A percentile compares a stretch with the other conserved stretches of the same genome.
Evolutionary conservation across 768 basidiomycete genomes (phyloP).

Genomic region (Tricholoma furcatifolium): DNA sequence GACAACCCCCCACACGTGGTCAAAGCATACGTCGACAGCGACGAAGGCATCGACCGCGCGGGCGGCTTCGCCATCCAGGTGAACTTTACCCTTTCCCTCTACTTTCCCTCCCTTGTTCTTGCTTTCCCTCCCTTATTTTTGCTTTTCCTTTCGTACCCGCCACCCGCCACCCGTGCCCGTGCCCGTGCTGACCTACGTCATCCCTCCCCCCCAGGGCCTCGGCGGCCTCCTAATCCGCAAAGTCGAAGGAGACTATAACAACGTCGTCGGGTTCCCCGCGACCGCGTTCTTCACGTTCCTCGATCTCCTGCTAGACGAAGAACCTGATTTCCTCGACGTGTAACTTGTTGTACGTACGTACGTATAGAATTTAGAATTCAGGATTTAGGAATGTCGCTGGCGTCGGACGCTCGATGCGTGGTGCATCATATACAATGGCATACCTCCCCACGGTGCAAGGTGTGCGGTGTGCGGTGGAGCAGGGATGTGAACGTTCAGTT

Average conservation of each 20-base stretch:
- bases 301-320: constrained; percentile 70
- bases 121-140: no score
- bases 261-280: constrained; percentile 91
- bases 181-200: not conserved
- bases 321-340: constrained; percentile 65
- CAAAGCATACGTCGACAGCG: constrained; percentile 79
- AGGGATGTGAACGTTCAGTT: no score
- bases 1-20: constrained; percentile 60
- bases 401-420: no score
- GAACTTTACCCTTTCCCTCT: constrained; percentile 16
- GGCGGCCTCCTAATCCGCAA: constrained; percentile 82
- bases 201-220: constrained; percentile 57
- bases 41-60: constrained; percentile 84
- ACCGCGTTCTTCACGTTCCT: constrained; percentile 80
- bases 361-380: no score
- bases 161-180: no score
- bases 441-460: no score
- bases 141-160: not conserved
- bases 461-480: no score
- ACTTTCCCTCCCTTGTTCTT: no score
- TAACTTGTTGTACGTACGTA: no score
- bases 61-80: constrained; percentile 97
- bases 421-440: no score
- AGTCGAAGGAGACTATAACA: constrained; percentile 87
- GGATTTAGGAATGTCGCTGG: no score